Evolutionary conservation across 2,329 filamentous ascomycete genomes (phyloP).

Genomic region (Fusarium sp.): DNA sequence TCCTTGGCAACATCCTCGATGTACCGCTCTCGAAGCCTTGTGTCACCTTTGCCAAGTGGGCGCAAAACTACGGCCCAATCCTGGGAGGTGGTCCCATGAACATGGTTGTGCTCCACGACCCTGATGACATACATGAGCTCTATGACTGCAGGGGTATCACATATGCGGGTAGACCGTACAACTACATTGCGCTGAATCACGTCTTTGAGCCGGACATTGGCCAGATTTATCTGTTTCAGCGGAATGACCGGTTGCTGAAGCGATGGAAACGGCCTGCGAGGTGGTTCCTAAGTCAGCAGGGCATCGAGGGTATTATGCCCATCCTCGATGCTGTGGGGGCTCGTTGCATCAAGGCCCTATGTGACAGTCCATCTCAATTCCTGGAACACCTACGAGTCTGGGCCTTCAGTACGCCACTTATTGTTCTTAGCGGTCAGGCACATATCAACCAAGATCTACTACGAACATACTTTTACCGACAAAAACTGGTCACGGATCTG

Average conservation of each 20-base stretch:
- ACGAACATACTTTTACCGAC: constrained; percentile 35
- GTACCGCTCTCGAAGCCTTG: constrained; percentile 43
- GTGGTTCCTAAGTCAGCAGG: constrained; percentile 39
- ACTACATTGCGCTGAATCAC: constrained; percentile 45
- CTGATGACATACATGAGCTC: constrained; percentile 50
- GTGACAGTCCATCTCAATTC: constrained; percentile 29
- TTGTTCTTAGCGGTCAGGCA: constrained; percentile 40
- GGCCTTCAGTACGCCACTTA: constrained; percentile 42
- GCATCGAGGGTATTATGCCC: constrained; percentile 26
- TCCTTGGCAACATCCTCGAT: constrained; percentile 44
- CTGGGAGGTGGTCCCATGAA: constrained; percentile 46
- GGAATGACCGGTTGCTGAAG: constrained; percentile 34
- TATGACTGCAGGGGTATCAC: constrained; percentile 52
- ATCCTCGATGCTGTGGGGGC: constrained; percentile 39
- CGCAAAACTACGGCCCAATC: constrained; percentile 50
- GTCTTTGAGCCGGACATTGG: constrained; percentile 42
- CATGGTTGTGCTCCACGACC: constrained; percentile 50
- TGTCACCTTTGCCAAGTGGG: constrained; percentile 49
- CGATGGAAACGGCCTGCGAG: constrained; percentile 35
- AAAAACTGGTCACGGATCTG: constrained; percentile 39
- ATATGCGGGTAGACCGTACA: constrained; percentile 53
- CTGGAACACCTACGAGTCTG: constrained; percentile 36
- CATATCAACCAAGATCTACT: constrained; percentile 26
- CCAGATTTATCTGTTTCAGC: constrained; percentile 40
- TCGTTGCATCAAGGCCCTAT: constrained; percentile 30